Evolutionary conservation across 306 rosid species (phyloP), one percentile per base, ranked within the genome.

Genomic region (Inga leiocalycina): DNA sequence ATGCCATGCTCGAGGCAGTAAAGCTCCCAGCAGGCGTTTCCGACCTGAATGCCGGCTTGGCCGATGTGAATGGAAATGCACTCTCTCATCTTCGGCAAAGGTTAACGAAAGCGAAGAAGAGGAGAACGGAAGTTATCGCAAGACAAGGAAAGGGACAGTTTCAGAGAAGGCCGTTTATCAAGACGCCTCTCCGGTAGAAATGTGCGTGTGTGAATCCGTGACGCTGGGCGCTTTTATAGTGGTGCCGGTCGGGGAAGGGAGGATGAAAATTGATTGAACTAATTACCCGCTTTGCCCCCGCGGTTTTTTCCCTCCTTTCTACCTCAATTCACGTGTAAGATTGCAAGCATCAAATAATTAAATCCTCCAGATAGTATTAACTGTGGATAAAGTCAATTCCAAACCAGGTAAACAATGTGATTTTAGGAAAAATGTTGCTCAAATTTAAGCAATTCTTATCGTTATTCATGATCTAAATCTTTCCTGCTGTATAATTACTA

Each of bases 1-100:
- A 88, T 90, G 80, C 90, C 94, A 51, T 90, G 93, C 81, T 90
- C 93, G 76, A 90, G 91, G 80, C 90, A 90, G 76, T 90, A 90
- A 54, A 91, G 91, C 80, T 91, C 94, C 92, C 92, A 91, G 87
- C 92, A 91, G 34, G 94, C 91, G 78, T 91, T 91, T 61, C 92
- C 89, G 79, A 91, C 92, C 83, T 91, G 94, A 80, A 88, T 91
- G 46, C 92, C 92, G 56, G 94, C 94, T 79, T 90, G 94, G 65
- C 94, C 94, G 49, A 91, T 91, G 89, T 88, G 92, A 78, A 91
- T 85, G 39, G 91, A 91, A 48, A 88, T 91, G 87, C 94, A 91
- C 89, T 90, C 94, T 73, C 92, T 88, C 92, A 87, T 88, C 65
- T 75, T 85, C 77, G 39, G 59, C 13, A 24, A 15, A 37, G 15